Base-by-base conservation (phyloP, 139 green algal genomes). In the Tetradesmus lagerheimii region DNA sequence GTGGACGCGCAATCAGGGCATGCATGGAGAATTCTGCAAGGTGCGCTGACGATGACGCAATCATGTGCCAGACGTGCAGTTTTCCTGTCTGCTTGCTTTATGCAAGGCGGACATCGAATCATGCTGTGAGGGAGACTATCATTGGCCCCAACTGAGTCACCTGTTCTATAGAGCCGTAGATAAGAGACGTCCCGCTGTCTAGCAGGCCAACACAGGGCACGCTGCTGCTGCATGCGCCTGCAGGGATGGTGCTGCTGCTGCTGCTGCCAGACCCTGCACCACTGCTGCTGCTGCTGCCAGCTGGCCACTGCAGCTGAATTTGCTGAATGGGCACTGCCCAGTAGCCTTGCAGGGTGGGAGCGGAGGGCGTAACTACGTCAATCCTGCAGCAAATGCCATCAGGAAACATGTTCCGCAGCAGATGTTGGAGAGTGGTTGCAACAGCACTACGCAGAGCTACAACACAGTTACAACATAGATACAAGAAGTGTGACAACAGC, bases 131-230 rank as follows among this genome's bases (percentile, higher is more conserved):
- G 43, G 37, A 57, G 37, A n/a, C n/a, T n/a, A n/a, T n/a, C n/a
- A n/a, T n/a, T 71, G n/a, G 1, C 23, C 12, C 15, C 16, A 6
- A 14, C 47, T 1, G 27, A 15, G 16, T 47, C 34, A 76, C 81
- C 81, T 87, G 81, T 2, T 76, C 50, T 12, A 87, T 20, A 1
- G 81, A 77, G 37, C 43, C 81, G 23, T 29, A 39, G 35, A 87
- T 2, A 0, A 76, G 81, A 9, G 81, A 77, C 37, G 81, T 87
- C 50, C 81, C 81, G 37, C 81, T 87, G 81, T 87, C 81, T 1
- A 87, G 47, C 4, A 76, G 25, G 27, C 47, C 81, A 1, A 53
- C 50, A 31, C 81, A 87, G 43, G 18, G n/a, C 18, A 37, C 43
- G 2, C 16, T 67, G 45, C 80, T 67, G 81, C 74, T 39, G 34